phyloP scores from a whole-genome alignment of 768 basidiomycete species.

The Polyporus arcularius region DNA sequence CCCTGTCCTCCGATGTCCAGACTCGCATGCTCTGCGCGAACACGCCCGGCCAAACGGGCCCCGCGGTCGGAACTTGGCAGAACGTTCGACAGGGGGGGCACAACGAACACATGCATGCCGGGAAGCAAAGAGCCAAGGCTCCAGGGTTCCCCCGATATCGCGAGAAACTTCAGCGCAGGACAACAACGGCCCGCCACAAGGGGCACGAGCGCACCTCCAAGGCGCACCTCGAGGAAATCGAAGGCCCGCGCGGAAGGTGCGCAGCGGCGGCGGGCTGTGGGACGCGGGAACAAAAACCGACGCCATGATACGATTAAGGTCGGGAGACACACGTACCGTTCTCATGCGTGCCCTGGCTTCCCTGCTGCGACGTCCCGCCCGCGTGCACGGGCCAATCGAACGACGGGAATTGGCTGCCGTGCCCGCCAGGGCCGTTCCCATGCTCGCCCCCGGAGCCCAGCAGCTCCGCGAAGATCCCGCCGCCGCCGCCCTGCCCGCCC shows the following conservation, averaged over 20 bases:
- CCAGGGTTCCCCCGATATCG: background rate
- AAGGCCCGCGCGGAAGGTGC: background rate
- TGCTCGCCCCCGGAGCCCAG: constrained; percentile 19
- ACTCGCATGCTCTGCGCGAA: background rate
- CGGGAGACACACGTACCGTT: constrained; percentile 15
- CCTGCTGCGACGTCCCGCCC: constrained; percentile 13
- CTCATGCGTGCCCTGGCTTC: constrained; percentile 14
- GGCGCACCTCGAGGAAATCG: too few relatives aligned
- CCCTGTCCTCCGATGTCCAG: background rate
- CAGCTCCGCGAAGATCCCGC: constrained; percentile 26
- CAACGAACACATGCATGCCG: background rate
- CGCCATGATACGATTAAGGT: too few relatives aligned
- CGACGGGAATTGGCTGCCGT: constrained; percentile 12
- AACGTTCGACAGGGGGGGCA: background rate
- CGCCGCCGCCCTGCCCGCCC: constrained; percentile 16
- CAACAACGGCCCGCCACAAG: background rate
- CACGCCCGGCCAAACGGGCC: background rate
- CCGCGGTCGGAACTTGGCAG: background rate
- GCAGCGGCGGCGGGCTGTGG: background rate
- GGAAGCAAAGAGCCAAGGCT: background rate
- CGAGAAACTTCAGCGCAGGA: background rate
- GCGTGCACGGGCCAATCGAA: constrained; percentile 31
- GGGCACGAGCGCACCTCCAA: too few relatives aligned
- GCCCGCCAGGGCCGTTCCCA: constrained; percentile 13
- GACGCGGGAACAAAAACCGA: background rate